These are phyloP conservation scores for Mycena galopus DNA, from an alignment of 768 basidiomycete genomes.

Conservation along the genomic window DNA sequence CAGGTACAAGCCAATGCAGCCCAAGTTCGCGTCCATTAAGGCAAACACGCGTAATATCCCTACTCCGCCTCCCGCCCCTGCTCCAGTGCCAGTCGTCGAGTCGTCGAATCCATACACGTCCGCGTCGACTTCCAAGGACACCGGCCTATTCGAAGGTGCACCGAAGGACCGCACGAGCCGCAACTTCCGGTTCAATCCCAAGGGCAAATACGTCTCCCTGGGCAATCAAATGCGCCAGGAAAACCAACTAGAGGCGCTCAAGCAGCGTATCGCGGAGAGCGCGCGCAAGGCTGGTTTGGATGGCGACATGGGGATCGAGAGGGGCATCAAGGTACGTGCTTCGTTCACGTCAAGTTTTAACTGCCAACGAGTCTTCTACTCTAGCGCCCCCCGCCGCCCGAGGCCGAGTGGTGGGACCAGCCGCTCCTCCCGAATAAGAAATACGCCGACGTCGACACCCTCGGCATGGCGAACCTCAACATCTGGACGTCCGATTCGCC, in stretches of 20 bases:
- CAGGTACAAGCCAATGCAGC: constrained; percentile 97
- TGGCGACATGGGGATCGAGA: constrained; percentile 92
- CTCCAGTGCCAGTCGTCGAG: constrained; percentile 49
- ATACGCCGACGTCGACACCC: constrained; percentile 77
- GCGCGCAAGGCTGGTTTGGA: constrained; percentile 95
- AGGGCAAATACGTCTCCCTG: constrained; percentile 90
- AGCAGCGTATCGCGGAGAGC: constrained; percentile 93
- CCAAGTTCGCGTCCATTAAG: constrained; percentile 97
- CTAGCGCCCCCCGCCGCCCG: constrained; percentile 88
- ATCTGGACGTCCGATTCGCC: constrained; percentile 79
- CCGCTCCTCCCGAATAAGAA: constrained; percentile 83
- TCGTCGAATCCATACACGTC: constrained; percentile 84
- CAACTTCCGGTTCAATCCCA: constrained; percentile 88
- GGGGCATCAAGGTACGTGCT: constrained; percentile 82
- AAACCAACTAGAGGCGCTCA: constrained; percentile 88
- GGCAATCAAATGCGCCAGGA: constrained; percentile 82
- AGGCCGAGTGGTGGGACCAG: constrained; percentile 98
- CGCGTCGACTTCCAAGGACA: constrained; percentile 63
- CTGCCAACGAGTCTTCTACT: background rate
- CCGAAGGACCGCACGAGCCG: constrained; percentile 80
- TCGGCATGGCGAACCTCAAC: constrained; percentile 69
- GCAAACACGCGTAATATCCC: constrained; percentile 85
- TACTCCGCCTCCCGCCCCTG: constrained; percentile 66
- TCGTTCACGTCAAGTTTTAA: background rate
- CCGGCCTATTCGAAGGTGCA: constrained; percentile 74